Base-by-base conservation (phyloP, 2,329 filamentous ascomycete genomes). In the Macrophomina tecta region DNA sequence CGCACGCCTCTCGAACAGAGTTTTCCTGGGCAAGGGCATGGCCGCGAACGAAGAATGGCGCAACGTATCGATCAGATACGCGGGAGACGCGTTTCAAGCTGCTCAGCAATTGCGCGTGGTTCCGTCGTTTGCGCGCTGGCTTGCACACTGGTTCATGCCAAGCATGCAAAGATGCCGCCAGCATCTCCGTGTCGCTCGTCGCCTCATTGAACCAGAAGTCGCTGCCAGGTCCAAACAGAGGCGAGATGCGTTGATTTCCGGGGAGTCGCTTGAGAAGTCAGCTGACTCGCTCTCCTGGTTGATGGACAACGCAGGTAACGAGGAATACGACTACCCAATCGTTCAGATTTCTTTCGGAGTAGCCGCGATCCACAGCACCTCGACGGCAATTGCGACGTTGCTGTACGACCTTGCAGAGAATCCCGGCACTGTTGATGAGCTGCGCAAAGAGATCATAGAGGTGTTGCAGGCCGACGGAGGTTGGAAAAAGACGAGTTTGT, bases 11-110 rank as follows among this genome's bases (percentile, higher is more conserved):
- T 56, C 52, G 3, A 38, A 38, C 34, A 36, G 52, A 23, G 73
- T 82, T 45, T 79, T 82, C 58, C 74, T 79, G 38, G 80, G 81
- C 18, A 71, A 76, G 5, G 67, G 69, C 5, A 68, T 80, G 5
- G 77, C 76, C 58, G 73, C 73, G 18, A 78, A 82, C 65, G 70
- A 77, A 66, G 70, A 76, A 65, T 83, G 81, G 80, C 70, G 81
- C n/a, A 67, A 73, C 0, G 72, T 75, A 2, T 70, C 75, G 32
- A 75, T 73, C 11, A 68, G 72, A 36, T 81, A 80, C 69, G 76
- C 77, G 0, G 70, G 76, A 40, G 76, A 80, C 32, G 68, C 23
- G 23, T 23, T 78, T 0, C 77, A 79, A 23, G 77, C 74, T 4
- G 67, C 76, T 32, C 51, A 75, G 28, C 63, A 76, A 5, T 71